phyloP scores from a whole-genome alignment of 2,329 filamentous ascomycete species.

The Iodosphaeria phyllophila region DNA sequence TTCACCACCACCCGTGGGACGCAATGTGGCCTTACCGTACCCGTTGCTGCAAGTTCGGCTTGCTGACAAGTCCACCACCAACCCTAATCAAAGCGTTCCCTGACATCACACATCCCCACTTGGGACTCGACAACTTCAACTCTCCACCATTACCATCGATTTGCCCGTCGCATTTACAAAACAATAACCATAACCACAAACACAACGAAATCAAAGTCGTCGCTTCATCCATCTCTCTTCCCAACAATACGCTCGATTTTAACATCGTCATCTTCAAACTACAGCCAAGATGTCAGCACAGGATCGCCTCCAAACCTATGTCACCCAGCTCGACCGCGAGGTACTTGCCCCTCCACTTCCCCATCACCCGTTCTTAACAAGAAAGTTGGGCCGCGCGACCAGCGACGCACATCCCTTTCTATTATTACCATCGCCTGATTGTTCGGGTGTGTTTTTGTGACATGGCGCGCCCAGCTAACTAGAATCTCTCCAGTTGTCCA shows the following conservation, averaged over 20 bases:
- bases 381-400: neutral
- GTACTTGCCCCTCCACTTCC: conserved; percentile 26
- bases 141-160: no score
- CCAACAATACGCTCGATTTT: neutral
- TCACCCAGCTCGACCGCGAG: conserved; percentile 69
- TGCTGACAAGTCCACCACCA: no score
- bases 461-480: conserved; percentile 6
- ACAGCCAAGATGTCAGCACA: conserved; percentile 48
- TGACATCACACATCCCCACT: no score
- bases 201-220: neutral
- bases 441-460: conserved; percentile 2
- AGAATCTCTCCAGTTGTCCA: conserved; percentile 45
- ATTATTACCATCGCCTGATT: neutral
- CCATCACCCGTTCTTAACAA: no score
- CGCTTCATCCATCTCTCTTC: no score
- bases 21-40: no score
- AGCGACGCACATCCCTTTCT: neutral
- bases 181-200: neutral
- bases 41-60: no score
- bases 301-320: conserved; percentile 58
- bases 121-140: no score
- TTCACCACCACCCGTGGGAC: no score
- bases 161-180: no score
- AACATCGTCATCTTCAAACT: conserved; percentile 1
- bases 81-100: no score